phyloP scores from a whole-genome alignment of 805 yeast species.

The Monosporozyma unispora region DNA sequence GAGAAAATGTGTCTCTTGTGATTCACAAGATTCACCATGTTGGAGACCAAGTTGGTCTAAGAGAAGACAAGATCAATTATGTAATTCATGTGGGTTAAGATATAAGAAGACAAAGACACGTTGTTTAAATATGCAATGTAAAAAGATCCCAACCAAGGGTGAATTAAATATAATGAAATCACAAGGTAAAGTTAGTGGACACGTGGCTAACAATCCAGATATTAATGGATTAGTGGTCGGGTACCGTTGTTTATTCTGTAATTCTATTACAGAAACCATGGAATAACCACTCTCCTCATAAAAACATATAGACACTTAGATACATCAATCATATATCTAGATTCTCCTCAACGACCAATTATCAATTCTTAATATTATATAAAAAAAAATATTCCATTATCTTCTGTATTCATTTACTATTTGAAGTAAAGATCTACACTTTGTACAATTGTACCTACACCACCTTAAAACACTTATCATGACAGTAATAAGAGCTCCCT shows the following conservation, averaged over 20 bases:
- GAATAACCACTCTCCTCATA: neutral
- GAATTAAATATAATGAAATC: conserved; percentile 85
- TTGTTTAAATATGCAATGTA: conserved; percentile 66
- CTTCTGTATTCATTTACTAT: no score
- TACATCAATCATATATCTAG: neutral
- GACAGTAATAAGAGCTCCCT: no score
- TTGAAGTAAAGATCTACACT: no score
- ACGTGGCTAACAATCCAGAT: conserved; percentile 9
- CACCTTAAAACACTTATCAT: no score
- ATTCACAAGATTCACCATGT: conserved; percentile 86
- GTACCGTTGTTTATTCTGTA: conserved; percentile 44
- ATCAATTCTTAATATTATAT: no score
- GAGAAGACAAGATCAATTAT: conserved; percentile 80
- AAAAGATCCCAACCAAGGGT: conserved; percentile 90
- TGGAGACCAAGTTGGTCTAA: conserved; percentile 96
- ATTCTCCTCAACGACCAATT: neutral
- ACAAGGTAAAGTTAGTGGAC: conserved; percentile 41
- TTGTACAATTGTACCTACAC: no score
- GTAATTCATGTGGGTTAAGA: conserved; percentile 92
- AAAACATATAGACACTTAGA: neutral
- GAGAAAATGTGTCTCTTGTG: conserved; percentile 82
- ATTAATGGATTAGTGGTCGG: conserved; percentile 14
- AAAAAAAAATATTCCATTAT: no score
- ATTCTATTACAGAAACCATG: conserved; percentile 20
- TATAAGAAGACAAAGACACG: conserved; percentile 91